Base-by-base conservation (phyloP, 1,139 yeast species). In the Candida frijolesensis region DNA sequence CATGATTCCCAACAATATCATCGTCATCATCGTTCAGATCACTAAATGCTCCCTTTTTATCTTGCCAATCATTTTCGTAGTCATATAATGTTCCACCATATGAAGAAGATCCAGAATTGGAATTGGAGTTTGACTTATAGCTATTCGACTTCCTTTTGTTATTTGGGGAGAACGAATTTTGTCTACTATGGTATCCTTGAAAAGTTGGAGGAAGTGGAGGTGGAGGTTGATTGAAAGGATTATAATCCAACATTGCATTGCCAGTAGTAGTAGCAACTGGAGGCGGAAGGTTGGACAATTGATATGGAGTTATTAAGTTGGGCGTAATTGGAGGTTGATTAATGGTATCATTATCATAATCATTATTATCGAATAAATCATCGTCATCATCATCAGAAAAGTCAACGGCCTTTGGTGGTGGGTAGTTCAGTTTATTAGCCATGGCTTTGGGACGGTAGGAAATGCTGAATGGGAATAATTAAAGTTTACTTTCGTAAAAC, bases 351-450 rank as follows among this genome's bases (percentile, higher is more conserved):
- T 10, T 16, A 19, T 38, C 42, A 34, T 34, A 6, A 34, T 34
- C 37, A 34, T 34, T 15, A 22, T 38, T 29, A 19, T 19, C n/a
- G 42, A 38, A 38, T 19, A 38, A 38, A 38, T 38, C 42, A 38
- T 38, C 42, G 4, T 38, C 42, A 11, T 38, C 42, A 19, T 38
- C 42, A 16, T 38, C 32, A 19, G 42, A 38, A 14, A 38, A 38
- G 3, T 22, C 42, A 38, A 22, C 22, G 16, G 7, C 7, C 12
- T 22, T 12, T 12, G 29, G 42, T 14, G 42, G 32, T 19, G 42
- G 30, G 10, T 25, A 25, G 29, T 4, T 25, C 15, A 15, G 30
- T n/a, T 38, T 27, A 22, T 38, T 15, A 19, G 25, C 42, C 42
- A 38, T 38, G 18, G 30, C 16, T 38, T 25, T 6, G 29, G 7